A percentile compares a stretch with the other conserved stretches of the same genome.
Conservation (phyloP, 164 flowering plant genomes). For the Nelumbo lutea region DNA sequence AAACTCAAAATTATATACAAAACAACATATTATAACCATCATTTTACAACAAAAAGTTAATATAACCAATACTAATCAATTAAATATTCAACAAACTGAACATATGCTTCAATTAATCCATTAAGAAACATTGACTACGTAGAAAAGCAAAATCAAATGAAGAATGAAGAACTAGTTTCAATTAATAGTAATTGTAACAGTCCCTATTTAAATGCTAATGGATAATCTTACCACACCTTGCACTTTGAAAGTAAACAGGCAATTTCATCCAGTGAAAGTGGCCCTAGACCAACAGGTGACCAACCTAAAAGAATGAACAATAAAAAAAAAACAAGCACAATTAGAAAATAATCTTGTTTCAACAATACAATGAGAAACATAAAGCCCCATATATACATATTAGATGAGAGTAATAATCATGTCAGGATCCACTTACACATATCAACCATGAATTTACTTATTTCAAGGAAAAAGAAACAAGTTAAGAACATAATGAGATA, state of each 20-base stretch:
- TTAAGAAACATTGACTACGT: neutral
- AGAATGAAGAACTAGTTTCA: neutral
- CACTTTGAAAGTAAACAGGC: constrained; percentile 43
- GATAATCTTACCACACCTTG: constrained; percentile 43
- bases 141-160: constrained; percentile 1
- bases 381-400: neutral
- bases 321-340: neutral
- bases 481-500: neutral
- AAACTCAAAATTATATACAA: too few relatives aligned
- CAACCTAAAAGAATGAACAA: constrained; percentile 44
- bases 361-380: neutral
- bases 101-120: too few relatives aligned
- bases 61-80: too few relatives aligned
- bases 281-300: constrained; percentile 80
- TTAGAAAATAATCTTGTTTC: neutral
- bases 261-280: constrained; percentile 51
- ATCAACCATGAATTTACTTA: neutral
- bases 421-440: neutral
- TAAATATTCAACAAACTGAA: too few relatives aligned
- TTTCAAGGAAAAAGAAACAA: neutral
- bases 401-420: neutral
- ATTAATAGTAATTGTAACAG: neutral
- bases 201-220: neutral
- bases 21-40: too few relatives aligned
- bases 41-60: too few relatives aligned